phyloP scores from a whole-genome alignment of 148 eudicot genomes.

The Pharnaceum exiguum region DNA sequence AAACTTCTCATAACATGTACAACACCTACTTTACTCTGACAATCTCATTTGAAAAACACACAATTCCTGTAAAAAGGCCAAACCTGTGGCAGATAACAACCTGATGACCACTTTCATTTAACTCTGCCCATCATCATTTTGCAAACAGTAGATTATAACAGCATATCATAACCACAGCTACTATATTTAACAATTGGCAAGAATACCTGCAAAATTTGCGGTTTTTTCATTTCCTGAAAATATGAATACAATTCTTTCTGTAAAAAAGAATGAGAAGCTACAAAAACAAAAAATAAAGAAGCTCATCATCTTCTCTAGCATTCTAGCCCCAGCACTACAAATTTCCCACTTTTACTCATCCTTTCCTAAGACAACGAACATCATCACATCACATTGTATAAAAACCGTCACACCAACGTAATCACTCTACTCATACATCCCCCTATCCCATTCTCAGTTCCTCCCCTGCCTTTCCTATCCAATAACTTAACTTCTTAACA shows the following conservation, averaged over 20 bases:
- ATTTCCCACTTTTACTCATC: not conserved
- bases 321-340: no score
- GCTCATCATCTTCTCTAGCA: slow-evolving; percentile 13
- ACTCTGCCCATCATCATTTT: no score
- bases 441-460: no score
- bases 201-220: slow-evolving; percentile 5
- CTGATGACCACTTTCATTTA: no score
- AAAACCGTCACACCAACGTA: not conserved
- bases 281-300: slow-evolving; percentile 10
- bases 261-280: slow-evolving; percentile 21
- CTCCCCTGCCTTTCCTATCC: no score
- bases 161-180: not conserved
- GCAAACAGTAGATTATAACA: not conserved
- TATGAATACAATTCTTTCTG: slow-evolving; percentile 34
- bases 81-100: no score
- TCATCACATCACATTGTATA: not conserved
- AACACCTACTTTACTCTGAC: no score
- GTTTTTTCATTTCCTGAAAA: slow-evolving; percentile 11
- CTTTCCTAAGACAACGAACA: no score
- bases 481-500: no score
- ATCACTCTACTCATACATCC: slow-evolving; percentile 12
- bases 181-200: not conserved
- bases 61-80: no score
- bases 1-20: not conserved
- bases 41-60: no score